Conservation (phyloP, 2,329 filamentous ascomycete species). For the Trichoderma pleuroti region DNA sequence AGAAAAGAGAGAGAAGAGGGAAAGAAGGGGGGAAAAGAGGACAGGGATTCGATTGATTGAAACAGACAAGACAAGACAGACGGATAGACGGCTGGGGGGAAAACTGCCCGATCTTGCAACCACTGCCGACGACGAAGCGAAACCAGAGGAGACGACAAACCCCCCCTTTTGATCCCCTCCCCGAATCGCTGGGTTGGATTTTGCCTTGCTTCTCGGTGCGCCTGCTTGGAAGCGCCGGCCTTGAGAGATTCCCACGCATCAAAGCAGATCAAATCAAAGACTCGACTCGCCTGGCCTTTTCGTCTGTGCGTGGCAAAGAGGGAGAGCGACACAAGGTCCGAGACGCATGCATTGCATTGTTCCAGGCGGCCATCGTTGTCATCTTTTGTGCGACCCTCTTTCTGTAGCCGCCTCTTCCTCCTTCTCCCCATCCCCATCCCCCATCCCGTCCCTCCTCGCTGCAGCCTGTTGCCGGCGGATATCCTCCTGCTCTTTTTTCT, state of each 20-base stretch:
- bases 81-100: no score
- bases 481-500: not conserved
- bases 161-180: not conserved
- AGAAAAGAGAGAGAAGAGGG: not conserved
- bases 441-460: not conserved
- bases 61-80: not conserved
- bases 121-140: not conserved
- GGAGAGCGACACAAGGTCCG: constrained; percentile 3
- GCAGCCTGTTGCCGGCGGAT: not conserved
- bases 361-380: not conserved
- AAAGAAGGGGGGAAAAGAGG: no score
- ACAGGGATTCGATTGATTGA: not conserved
- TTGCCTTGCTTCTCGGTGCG: not conserved
- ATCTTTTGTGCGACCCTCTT: constrained; percentile 1
- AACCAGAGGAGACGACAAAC: no score
- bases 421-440: not conserved
- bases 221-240: not conserved
- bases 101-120: no score
- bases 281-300: not conserved
- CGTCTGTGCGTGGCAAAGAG: constrained; percentile 4
- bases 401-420: not conserved
- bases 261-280: no score
- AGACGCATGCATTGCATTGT: constrained; percentile 10
- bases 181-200: not conserved
- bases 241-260: not conserved